Evolutionary conservation across 1,284 basidiomycete species (phyloP), one percentile per base, ranked within the genome.

Genomic region (Puccinia polysora): DNA sequence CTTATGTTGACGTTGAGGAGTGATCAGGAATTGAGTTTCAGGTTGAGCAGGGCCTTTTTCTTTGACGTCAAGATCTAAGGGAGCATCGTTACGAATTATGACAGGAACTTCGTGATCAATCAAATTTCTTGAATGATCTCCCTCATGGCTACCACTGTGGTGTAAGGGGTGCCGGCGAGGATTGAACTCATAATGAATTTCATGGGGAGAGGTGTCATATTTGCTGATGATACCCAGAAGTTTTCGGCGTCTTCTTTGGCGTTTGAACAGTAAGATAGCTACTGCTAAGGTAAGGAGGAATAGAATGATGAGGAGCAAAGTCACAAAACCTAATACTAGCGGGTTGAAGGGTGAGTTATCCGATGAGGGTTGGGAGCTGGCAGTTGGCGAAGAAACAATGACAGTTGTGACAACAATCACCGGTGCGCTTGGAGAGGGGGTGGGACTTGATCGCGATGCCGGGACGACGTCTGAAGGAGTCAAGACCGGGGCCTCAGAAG

Each of bases 361-460:
- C 34, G 58, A 30, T 23, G 50, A 18, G 4, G 50, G 38, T 23
- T 34, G 28, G 38, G 18, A 25, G 38, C 20, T 49, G 20, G 69
- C 23, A 28, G 45, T 53, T n/a, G 60, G 38, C 28, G 38, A 34
- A 25, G 55, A 30, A 25, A 72, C 30, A 20, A 38, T 23, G 8
- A 72, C 45, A 4, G 69, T 72, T 38, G 69, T 53, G 1, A 72
- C 38, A 25, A 64, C n/a, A 8, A 72, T 38, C 1, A 50, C 12
- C 32, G 47, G n/a, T n/a, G 56, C 30, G 12, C 10, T 53, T 4
- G 58, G 23, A 30, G 56, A 2, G 25, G 47, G 25, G 23, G 58
- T 12, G 4, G 7, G 1, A 25, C 45, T 14, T 5, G 52, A 25
- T 15, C n/a, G 38, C 2, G 53, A 23, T 14, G 52, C 7, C 32